These are phyloP conservation scores for Capniomyces stellatus DNA, from an alignment of 371 early-diverging fungal species.

Conservation along the genomic window DNA sequence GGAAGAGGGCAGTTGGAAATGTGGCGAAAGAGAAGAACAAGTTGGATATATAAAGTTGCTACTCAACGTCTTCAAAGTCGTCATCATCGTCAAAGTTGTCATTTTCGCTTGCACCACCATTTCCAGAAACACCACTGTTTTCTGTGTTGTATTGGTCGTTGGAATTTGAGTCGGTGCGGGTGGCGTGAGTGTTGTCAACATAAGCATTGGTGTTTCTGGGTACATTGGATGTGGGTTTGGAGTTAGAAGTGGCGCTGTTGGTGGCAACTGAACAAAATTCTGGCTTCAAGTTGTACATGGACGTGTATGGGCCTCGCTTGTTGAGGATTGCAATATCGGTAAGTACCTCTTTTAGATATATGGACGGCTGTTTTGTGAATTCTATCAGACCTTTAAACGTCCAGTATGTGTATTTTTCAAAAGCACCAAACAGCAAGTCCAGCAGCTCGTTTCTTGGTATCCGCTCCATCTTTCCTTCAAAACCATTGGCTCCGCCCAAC, in stretches of 20 bases:
- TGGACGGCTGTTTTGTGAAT: conserved; percentile 39
- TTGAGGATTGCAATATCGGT: conserved; percentile 58
- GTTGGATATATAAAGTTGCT: too few relatives aligned
- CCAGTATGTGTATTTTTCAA: conserved; percentile 67
- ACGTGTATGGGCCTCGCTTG: conserved; percentile 66
- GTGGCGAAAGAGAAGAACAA: too few relatives aligned
- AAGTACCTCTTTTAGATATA: conserved; percentile 73
- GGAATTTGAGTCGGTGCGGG: too few relatives aligned
- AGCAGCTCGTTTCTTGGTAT: conserved; percentile 69
- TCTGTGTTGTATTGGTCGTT: too few relatives aligned
- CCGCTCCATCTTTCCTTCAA: conserved; percentile 54
- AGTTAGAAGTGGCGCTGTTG: conserved; percentile 24
- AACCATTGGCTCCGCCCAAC: neutral
- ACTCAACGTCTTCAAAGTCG: conserved; percentile 9
- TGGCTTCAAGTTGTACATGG: conserved; percentile 66
- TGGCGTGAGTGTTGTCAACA: neutral
- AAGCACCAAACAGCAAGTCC: conserved; percentile 63
- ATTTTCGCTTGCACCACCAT: neutral
- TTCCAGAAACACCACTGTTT: too few relatives aligned
- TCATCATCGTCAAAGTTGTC: conserved; percentile 2
- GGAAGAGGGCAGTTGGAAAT: too few relatives aligned
- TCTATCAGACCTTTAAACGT: conserved; percentile 69
- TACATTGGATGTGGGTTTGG: neutral
- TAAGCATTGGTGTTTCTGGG: neutral
- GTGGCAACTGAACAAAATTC: conserved; percentile 41